phyloP scores from a whole-genome alignment of 371 early-diverging fungal genomes.

The Mucor racemosus region DNA sequence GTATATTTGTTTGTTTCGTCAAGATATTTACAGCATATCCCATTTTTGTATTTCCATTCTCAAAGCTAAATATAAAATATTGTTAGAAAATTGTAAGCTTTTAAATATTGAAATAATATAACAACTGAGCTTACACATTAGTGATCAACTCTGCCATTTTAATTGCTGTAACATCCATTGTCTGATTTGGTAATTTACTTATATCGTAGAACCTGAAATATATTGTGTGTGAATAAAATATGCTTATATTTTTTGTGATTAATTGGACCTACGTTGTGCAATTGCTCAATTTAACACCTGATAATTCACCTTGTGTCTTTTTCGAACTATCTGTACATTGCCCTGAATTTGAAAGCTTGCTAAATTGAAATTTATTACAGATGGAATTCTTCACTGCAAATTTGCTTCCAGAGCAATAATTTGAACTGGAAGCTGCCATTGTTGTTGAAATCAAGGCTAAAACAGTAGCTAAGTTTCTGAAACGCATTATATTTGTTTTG shows the following conservation, averaged over 20 bases:
- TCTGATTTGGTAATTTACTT: constrained; percentile 34
- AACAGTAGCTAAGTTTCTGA: not conserved
- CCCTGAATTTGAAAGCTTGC: constrained; percentile 10
- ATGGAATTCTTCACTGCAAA: constrained; percentile 4
- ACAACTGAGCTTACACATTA: constrained; percentile 40
- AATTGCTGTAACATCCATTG: constrained; percentile 33
- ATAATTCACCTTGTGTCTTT: constrained; percentile 16
- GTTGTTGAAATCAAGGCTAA: not conserved
- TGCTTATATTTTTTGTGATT: not conserved
- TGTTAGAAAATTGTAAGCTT: not conserved
- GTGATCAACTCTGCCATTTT: constrained; percentile 55
- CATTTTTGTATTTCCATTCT: constrained; percentile 50
- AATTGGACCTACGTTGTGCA: constrained; percentile 44
- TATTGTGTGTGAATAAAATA: constrained; percentile 1
- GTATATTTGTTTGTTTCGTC: not conserved
- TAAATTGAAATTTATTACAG: constrained; percentile 24
- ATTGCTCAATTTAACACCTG: constrained; percentile 33
- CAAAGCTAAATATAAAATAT: constrained; percentile 33
- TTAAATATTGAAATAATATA: not conserved
- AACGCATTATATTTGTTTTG: not conserved
- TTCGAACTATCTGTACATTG: constrained; percentile 31
- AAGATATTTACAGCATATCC: constrained; percentile 47
- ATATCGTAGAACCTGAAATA: constrained; percentile 46
- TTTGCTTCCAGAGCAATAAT: constrained; percentile 9
- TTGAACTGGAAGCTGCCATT: constrained; percentile 3